phyloP scores from a whole-genome alignment of 2,329 filamentous ascomycete genomes.

The Keithomyces neogunnii region DNA sequence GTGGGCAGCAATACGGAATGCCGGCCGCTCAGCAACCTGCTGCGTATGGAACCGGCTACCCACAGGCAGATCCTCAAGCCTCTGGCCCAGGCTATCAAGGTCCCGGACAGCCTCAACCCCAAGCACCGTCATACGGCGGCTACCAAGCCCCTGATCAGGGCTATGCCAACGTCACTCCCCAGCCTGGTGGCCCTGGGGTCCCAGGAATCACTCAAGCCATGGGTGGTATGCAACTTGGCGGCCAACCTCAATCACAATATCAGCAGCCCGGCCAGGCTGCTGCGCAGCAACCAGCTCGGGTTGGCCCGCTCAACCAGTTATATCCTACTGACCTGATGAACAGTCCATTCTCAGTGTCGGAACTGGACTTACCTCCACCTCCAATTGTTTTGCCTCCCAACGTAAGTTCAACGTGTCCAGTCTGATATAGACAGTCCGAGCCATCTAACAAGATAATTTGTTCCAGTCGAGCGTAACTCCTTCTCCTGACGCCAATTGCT shows the following conservation, averaged over 20 bases:
- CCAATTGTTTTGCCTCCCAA: constrained; percentile 86
- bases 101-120: constrained; percentile 36
- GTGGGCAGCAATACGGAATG: constrained; percentile 37
- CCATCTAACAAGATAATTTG: constrained; percentile 26
- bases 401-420: constrained; percentile 46
- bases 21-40: constrained; percentile 31
- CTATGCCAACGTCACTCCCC: constrained; percentile 39
- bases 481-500: constrained; percentile 84
- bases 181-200: constrained; percentile 38
- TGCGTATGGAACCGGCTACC: constrained; percentile 50
- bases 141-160: constrained; percentile 46
- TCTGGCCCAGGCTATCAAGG: constrained; percentile 31
- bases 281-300: constrained; percentile 29
- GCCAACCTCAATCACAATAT: constrained; percentile 31
- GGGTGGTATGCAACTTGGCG: constrained; percentile 72
- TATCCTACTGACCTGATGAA: constrained; percentile 87
- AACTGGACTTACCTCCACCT: constrained; percentile 85
- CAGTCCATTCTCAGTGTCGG: constrained; percentile 88
- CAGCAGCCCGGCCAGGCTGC: constrained; percentile 31
- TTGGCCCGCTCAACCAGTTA: constrained; percentile 68
- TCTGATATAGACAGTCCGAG: background rate
- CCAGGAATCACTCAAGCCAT: constrained; percentile 77
- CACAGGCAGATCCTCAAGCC: constrained; percentile 36
- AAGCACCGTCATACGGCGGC: constrained; percentile 28
- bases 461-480: constrained; percentile 77